Evolutionary conservation across 2,329 filamentous ascomycete species (phyloP), one percentile per base, ranked within the genome.

Genomic region (Aaosphaeria pasadenensis): DNA sequence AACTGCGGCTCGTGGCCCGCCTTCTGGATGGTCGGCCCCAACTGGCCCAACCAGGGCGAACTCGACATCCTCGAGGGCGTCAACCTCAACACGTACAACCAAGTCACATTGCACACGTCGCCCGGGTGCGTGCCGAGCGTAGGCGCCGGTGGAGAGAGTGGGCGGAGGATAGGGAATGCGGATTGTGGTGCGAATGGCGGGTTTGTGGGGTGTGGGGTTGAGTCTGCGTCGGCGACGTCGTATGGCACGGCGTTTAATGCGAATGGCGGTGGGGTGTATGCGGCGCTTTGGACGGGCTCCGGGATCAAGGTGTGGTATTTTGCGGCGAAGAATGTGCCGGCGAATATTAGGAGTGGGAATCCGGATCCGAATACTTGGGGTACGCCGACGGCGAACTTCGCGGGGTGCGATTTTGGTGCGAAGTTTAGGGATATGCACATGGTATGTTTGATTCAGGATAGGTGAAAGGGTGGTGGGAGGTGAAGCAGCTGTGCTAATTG

Each of bases 271-370:
- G 74, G 73, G 30, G 69, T 75, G 0, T 76, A 74, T 46, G 73
- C 70, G 7, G 62, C 69, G 4, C 62, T 71, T 11, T 74, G 74
- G 64, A 74, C 68, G 1, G 56, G 58, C 24, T 64, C 69, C 5
- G 70, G 63, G 3, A 72, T 78, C 57, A 69, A 72, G 45, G 67
- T 77, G n/a, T 79, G 76, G 75, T 73, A 72, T 48, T 77, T 73
- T 51, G 61, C 73, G 0, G 55, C 67, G 4, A 51, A 59, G 17
- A 54, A 63, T n/a, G 67, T 77, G 0, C 76, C 76, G 0, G 51
- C 52, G 3, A 74, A 77, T 44, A 73, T 78, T 49, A 56, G 57
- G 7, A 62, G 48, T 39, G 69, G 68, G 1, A 66, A 55, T 7
- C 75, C 76, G 0, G 62, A 75, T 49, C 73, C 74, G 1, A 57